A percentile compares a stretch with the other conserved stretches of the same genome.
These are phyloP conservation scores for Xylariaceae sp. DNA, from an alignment of 2,329 filamentous ascomycete species.

Conservation along the genomic window DNA sequence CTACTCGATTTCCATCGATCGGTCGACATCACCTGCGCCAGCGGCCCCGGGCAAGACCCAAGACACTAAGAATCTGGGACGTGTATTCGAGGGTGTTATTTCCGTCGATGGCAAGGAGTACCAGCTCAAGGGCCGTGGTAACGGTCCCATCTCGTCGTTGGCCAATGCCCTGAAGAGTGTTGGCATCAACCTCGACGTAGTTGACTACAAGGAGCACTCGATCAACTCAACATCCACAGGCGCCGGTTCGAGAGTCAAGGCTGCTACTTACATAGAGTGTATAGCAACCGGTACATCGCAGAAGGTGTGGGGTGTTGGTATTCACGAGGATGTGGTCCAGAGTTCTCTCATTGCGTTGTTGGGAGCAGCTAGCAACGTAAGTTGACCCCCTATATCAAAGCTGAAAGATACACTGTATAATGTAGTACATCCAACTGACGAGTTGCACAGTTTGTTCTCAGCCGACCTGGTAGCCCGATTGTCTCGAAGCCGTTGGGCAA, in stretches of 20 bases:
- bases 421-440: not conserved
- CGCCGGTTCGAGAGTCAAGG: constrained; percentile 73
- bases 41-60: constrained; percentile 63
- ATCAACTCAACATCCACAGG: constrained; percentile 50
- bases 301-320: constrained; percentile 83
- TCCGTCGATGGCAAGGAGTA: constrained; percentile 76
- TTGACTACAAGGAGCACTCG: constrained; percentile 94
- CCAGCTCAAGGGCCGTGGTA: constrained; percentile 72
- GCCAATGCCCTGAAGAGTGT: constrained; percentile 73
- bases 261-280: constrained; percentile 94
- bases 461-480: constrained; percentile 63
- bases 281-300: constrained; percentile 60
- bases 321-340: constrained; percentile 89
- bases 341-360: constrained; percentile 81
- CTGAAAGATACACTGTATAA: not conserved
- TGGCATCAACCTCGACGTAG: constrained; percentile 82
- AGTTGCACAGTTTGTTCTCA: constrained; percentile 60
- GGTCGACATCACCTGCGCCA: constrained; percentile 68
- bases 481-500: constrained; percentile 54
- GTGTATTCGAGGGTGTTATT: constrained; percentile 80
- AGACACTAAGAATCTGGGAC: constrained; percentile 71
- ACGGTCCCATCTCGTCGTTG: constrained; percentile 84
- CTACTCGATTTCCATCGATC: constrained; percentile 84
- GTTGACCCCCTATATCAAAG: constrained; percentile 33
- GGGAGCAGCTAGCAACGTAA: constrained; percentile 79